These are phyloP conservation scores for Colletotrichum sp. DNA, from an alignment of 2,329 filamentous ascomycete genomes.

Conservation along the genomic window DNA sequence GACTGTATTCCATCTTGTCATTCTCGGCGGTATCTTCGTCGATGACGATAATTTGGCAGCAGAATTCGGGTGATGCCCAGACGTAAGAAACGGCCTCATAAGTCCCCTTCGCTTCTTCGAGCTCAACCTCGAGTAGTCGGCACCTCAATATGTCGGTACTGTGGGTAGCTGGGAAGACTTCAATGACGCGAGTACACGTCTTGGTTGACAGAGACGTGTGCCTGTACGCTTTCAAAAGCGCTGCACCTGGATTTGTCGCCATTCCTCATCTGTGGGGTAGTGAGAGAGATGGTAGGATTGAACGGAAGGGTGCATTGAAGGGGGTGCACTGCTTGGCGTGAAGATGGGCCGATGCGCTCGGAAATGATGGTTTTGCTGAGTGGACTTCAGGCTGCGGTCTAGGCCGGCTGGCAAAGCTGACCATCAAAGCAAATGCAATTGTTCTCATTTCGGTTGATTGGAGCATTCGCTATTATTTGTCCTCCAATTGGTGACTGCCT, in stretches of 20 bases:
- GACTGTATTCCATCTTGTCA: neutral
- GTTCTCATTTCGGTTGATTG: neutral
- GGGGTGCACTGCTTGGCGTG: neutral
- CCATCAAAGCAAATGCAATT: neutral
- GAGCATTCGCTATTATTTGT: neutral
- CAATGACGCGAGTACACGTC: neutral
- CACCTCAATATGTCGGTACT: neutral
- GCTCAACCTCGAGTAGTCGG: neutral
- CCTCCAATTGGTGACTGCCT: neutral
- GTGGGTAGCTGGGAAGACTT: neutral
- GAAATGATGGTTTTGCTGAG: neutral
- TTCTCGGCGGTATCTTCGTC: neutral
- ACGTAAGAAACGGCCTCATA: neutral
- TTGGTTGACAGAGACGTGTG: neutral
- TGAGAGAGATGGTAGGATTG: neutral
- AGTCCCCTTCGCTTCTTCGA: neutral
- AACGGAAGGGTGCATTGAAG: fast-evolving
- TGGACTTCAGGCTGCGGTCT: neutral
- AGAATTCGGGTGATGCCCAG: neutral
- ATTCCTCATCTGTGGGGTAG: neutral
- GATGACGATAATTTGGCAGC: neutral
- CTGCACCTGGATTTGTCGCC: neutral
- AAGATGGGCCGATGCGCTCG: neutral
- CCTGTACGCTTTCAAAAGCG: neutral
- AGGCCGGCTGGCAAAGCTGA: neutral